Conservation (phyloP, 1,284 basidiomycete species). For the Acaromyces ingoldii region DNA sequence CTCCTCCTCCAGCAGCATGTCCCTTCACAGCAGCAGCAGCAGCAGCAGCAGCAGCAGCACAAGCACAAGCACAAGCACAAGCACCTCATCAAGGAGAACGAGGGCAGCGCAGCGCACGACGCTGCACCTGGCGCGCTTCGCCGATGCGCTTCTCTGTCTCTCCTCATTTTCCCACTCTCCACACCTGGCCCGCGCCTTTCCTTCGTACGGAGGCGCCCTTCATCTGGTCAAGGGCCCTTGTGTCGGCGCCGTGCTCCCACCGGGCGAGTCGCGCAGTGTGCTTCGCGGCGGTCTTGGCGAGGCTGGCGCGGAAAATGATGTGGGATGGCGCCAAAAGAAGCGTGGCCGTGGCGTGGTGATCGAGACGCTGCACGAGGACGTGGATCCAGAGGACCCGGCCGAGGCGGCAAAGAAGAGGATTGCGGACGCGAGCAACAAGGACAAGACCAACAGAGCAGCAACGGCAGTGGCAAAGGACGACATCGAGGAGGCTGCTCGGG, state of each 20-base stretch:
- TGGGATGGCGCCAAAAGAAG: constrained; percentile 1
- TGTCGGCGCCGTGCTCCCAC: neutral
- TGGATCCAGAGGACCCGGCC: constrained; percentile 1
- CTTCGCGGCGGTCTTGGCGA: neutral
- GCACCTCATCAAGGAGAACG: too few relatives aligned
- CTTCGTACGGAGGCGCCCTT: neutral
- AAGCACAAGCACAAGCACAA: too few relatives aligned
- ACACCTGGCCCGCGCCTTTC: neutral
- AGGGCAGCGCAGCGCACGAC: too few relatives aligned
- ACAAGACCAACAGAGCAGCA: neutral
- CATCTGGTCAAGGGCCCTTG: constrained; percentile 1
- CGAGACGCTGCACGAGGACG: constrained; percentile 5
- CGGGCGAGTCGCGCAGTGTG: constrained; percentile 1
- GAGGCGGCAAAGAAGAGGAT: too few relatives aligned
- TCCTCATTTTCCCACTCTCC: neutral
- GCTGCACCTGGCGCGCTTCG: neutral
- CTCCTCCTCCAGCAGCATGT: constrained; percentile 2
- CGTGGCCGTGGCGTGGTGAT: neutral
- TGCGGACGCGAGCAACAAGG: neutral
- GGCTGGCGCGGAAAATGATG: constrained; percentile 5
- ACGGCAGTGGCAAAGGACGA: neutral
- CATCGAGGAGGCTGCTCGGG: constrained; percentile 1
- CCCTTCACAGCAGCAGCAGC: too few relatives aligned
- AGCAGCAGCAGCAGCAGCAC: too few relatives aligned
- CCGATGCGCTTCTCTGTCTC: neutral